Evolutionary conservation across 1,284 basidiomycete genomes (phyloP), one percentile per base, ranked within the genome.

Genomic region (Trametes polyzona): DNA sequence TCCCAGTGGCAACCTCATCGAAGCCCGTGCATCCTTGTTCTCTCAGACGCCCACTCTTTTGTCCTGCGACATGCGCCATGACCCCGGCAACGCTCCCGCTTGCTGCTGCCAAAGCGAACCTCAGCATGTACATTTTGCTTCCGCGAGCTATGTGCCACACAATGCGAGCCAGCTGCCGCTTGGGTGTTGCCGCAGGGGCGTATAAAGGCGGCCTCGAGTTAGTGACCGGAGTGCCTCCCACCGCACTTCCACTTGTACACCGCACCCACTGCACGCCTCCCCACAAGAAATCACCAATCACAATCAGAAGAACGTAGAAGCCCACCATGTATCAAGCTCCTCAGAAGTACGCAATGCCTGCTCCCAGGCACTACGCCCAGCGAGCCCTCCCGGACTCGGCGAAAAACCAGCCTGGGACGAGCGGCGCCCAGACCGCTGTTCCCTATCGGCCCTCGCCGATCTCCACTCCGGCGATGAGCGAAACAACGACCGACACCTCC

Each of bases 21-120:
- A n/a, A 21, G 17, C 23, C 26, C 41, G 41, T 43, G 36, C 9
- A 23, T 47, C 10, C 51, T 53, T 58, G 51, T 49, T 40, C 41
- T n/a, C 11, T 6, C 37, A 50, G 41, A 39, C 56, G 56, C 56
- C 30, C 47, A 26, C 19, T 30, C 51, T 58, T 54, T 58, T 58
- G 57, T 58, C 40, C n/a, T n/a, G n/a, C n/a, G n/a, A n/a, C n/a
- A n/a, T 33, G 10, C 26, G 27, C 6, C 7, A 4, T 10, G 12
- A 8, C 21, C 32, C 21, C 26, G 37, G 33, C 21, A n/a, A 46
- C 27, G 36, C 30, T 21, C 8, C n/a, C 16, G n/a, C n/a, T n/a
- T 23, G 16, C 40, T 39, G 8, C 7, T 24, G 52, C 33, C 47
- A 46, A 49, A 54, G 52, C 47, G 40, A 11, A 3, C 17, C 36